Base-by-base conservation (phyloP, 305 asterid genomes). In the Lippia alba region DNA sequence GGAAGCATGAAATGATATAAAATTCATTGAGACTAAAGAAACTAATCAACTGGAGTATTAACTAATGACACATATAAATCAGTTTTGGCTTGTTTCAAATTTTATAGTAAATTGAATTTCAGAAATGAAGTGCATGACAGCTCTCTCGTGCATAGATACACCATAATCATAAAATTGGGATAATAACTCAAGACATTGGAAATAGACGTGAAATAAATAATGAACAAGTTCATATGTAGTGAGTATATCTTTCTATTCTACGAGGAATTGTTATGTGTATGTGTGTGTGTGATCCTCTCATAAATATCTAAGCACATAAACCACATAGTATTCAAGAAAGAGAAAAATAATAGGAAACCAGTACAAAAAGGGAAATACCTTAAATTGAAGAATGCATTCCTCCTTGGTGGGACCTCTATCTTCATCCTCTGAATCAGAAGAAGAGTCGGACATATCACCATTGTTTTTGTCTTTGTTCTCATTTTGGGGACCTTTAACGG, bases 351-450 rank as follows among this genome's bases (percentile, higher is more conserved):
- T 30, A 45, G 60, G 24, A 64, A 54, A 62, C 49, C 48, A 55
- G 73, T 73, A 32, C 45, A 18, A 60, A 16, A 55, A 36, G 9
- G 9, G 41, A 36, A 76, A 70, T 78, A 94, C 99, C 98, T 89
- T 95, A 80, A 95, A 95, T 73, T 87, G 96, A 76, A 71, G 82
- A 65, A 86, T 80, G 63, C 96, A 82, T 72, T 89, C 97, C 83
- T 92, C 97, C 80, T 87, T 95, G 56, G 90, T 81, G 61, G 99
- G 97, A 74, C 96, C 96, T 64, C 82, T 83, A 70, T 89, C 91
- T 70, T 88, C 98, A 61, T 87, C 97, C 70, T 95, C 99, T 24
- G 99, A 95, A 78, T 89, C 97, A 19, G 99, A 94, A 71, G 99
- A 86, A 71, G 96, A 82, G 54, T 89, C 94, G 14, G 96, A 90